Evolutionary conservation across 1,139 yeast genomes (phyloP).

Genomic region (Debaryomycetaceae sp.): DNA sequence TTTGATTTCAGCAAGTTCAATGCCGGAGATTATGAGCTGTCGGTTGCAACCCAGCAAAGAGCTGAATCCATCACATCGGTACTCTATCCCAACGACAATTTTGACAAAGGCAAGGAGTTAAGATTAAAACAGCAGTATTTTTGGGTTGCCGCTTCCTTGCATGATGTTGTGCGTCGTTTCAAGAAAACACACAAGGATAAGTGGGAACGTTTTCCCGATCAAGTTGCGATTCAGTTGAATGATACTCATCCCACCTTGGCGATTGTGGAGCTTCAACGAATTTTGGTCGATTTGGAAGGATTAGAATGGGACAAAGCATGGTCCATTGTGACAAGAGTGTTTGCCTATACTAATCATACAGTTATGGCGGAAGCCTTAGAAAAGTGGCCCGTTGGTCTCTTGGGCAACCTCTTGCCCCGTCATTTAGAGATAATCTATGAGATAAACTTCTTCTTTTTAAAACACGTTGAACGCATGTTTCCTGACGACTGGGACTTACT

Average conservation of each 20-base stretch:
- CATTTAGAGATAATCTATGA: slow-evolving; percentile 90
- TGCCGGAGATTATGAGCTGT: slow-evolving; percentile 84
- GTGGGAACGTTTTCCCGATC: slow-evolving; percentile 82
- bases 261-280: slow-evolving; percentile 83
- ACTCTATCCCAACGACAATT: slow-evolving; percentile 88
- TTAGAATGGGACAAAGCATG: slow-evolving; percentile 83
- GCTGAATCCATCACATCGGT: slow-evolving; percentile 94
- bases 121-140: slow-evolving; percentile 94
- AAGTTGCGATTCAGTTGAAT: slow-evolving; percentile 87
- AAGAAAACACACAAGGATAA: slow-evolving; percentile 67
- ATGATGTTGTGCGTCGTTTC: slow-evolving; percentile 88
- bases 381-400: slow-evolving; percentile 87
- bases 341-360: slow-evolving; percentile 93
- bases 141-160: slow-evolving; percentile 94
- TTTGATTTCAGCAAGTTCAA: slow-evolving; percentile 91
- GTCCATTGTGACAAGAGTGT: slow-evolving; percentile 74
- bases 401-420: slow-evolving; percentile 80
- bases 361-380: slow-evolving; percentile 94
- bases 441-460: slow-evolving; percentile 76
- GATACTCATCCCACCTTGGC: slow-evolving; percentile 96
- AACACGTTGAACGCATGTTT: slow-evolving; percentile 69
- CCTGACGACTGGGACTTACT: slow-evolving; percentile 69
- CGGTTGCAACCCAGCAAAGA: slow-evolving; percentile 78
- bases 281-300: slow-evolving; percentile 79
- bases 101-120: slow-evolving; percentile 85